Evolutionary conservation across 2,329 filamentous ascomycete genomes (phyloP), one percentile per base, ranked within the genome.

Genomic region (Colletotrichum simmondsii): DNA sequence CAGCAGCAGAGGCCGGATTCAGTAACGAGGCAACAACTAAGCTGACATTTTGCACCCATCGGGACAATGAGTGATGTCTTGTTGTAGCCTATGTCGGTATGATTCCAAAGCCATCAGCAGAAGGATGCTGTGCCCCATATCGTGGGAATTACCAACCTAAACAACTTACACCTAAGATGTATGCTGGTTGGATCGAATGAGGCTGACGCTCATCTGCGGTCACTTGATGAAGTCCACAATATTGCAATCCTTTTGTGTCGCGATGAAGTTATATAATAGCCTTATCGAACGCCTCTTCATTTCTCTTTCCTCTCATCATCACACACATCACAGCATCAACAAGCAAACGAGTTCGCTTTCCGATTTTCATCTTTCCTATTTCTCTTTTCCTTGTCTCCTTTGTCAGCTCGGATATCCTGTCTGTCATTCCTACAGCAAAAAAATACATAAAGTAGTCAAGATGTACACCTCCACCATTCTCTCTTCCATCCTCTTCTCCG

Each of bases 391-490:
- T 68, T 61, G 4, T 58, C 52, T 63, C 46, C 57, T 68, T 71
- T 68, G 46, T 68, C 46, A 19, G 46, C 37, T 8, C 24, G 64
- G 64, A 12, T 71, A n/a, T 26, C 28, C 30, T 63, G 4, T 63
- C 69, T 58, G 58, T 35, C 65, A 30, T 42, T 24, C n/a, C 24
- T 10, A 52, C 35, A 57, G 30, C 37, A 32, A 42, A 35, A 22
- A 5, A 32, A 62, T 14, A 28, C 7, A 19, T 42, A 30, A 42
- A 42, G 37, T 4, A 42, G 52, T 53, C 70, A 73, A 59, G 14
- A 74, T 76, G 75, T 63, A 63, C 59, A 70, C 75, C 26, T 63
- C 66, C n/a, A 16, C 70, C 32, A 52, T 75, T 19, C 32, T 74
- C 22, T 75, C 71, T 32, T 58, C 66, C n/a, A 30, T 73, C 22